Conservation (phyloP, 768 basidiomycete species). For the Basidioascus undulatus region DNA sequence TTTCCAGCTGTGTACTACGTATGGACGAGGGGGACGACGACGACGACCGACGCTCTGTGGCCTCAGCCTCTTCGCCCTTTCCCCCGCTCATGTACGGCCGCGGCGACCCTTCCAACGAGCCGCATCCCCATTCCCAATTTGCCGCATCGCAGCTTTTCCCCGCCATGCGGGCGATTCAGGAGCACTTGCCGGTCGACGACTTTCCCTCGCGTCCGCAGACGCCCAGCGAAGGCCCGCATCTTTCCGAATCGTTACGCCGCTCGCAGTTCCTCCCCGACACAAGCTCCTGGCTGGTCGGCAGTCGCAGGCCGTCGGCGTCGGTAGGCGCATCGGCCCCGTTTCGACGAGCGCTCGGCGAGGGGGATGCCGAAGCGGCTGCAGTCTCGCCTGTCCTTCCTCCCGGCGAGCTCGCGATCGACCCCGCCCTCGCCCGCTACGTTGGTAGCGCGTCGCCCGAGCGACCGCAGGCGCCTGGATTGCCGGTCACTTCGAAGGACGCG, state of each 20-base stretch:
- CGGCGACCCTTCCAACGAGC: conserved; percentile 22
- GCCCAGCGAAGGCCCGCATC: conserved; percentile 33
- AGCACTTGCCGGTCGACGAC: conserved; percentile 14
- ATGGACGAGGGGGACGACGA: conserved; percentile 34
- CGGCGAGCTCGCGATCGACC: no score
- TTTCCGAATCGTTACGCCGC: conserved; percentile 33
- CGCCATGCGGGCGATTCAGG: conserved; percentile 10
- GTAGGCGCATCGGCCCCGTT: no score
- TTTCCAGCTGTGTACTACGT: no score
- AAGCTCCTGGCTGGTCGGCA: background rate
- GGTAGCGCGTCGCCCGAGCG: no score
- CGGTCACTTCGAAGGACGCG: no score
- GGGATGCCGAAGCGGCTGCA: no score
- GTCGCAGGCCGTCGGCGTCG: no score
- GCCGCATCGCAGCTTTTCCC: conserved; percentile 64
- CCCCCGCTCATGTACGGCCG: conserved; percentile 21
- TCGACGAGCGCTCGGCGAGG: no score
- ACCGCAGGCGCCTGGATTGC: no score
- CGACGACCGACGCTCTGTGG: conserved; percentile 46
- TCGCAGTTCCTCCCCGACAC: background rate
- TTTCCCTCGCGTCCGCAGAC: conserved; percentile 28
- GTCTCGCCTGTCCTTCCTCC: no score
- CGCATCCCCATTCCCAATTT: conserved; percentile 58
- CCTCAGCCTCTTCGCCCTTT: conserved; percentile 41
- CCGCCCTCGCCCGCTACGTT: no score